Evolutionary conservation across 75 land plant species (phyloP).

Genomic region (Adiantum capillusveneris): DNA sequence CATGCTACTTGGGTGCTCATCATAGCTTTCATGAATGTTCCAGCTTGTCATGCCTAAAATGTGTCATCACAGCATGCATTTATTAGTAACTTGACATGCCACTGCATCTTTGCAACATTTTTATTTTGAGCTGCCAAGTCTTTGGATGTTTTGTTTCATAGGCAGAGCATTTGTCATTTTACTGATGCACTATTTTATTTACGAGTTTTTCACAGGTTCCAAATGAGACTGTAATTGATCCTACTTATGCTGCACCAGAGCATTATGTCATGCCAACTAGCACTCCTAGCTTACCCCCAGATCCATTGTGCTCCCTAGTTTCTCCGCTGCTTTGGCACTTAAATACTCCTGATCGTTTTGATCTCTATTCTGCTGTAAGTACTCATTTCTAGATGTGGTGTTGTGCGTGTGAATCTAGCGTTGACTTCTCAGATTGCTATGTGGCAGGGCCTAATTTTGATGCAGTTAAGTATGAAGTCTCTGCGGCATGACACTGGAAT

Average conservation of each 20-base stretch:
- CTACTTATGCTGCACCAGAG: conserved; percentile 25
- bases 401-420: not conserved
- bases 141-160: not conserved
- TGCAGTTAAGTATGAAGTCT: conserved; percentile 21
- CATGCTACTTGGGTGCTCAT: no score
- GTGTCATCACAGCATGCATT: no score
- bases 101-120: no score
- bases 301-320: conserved; percentile 20
- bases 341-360: conserved; percentile 29
- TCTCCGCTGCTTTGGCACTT: conserved; percentile 22
- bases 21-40: no score
- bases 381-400: no score
- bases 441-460: conserved; percentile 20
- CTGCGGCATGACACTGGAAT: conserved; percentile 24
- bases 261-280: conserved; percentile 27
- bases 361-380: conserved; percentile 25
- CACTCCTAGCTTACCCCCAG: conserved; percentile 21
- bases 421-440: no score
- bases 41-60: no score
- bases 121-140: no score
- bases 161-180: not conserved
- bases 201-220: conserved; percentile 16
- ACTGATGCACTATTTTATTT: not conserved
- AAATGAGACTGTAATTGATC: conserved; percentile 25
- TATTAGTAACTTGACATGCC: no score